Base-by-base conservation (phyloP, 352 stramenopile species). In the Plasmopara muralis region DNA sequence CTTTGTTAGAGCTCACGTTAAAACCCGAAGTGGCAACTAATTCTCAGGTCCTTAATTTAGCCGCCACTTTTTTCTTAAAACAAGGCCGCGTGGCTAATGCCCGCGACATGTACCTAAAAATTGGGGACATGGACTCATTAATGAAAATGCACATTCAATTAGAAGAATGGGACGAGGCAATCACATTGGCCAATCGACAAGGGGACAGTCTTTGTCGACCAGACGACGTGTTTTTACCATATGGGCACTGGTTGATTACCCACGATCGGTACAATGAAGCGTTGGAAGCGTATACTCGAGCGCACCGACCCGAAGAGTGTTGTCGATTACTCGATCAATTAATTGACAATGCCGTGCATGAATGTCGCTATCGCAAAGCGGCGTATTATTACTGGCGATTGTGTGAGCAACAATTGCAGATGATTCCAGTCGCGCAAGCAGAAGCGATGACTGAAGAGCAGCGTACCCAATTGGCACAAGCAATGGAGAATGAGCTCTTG, bases 371-470 rank as follows among this genome's bases (percentile, higher is more conserved):
- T 57, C 69, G 89, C 30, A 87, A 97, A 48, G 92, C 92, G 15
- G 76, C 87, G 6, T 95, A 97, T 68, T 97, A 97, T 62, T 85
- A 97, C 66, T 97, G 82, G 81, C 62, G 92, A n/a, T 70, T 97
- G 1, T 87, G 77, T 15, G 85, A 96, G 34, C 86, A 96, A 62
- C 64, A 81, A 43, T 62, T 93, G 20, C 70, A 68, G 6, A 67
- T 77, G 25, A 52, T 13, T n/a, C 35, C 4, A 54, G 30, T 25
- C 45, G 62, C 31, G 34, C 34, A 47, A 57, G 10, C 13, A 6
- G 38, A 38, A 47, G 50, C 80, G 14, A 20, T 63, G 6, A 64
- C 43, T 8, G 53, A 66, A 12, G 53, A 66, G 2, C 70, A 87
- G 3, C 42, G 50, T 9, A 30, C 64, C 12, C 53, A 61, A 18